These are phyloP conservation scores for Teratosphaeria nubilosa DNA, from an alignment of 2,329 filamentous ascomycete genomes.

Conservation along the genomic window DNA sequence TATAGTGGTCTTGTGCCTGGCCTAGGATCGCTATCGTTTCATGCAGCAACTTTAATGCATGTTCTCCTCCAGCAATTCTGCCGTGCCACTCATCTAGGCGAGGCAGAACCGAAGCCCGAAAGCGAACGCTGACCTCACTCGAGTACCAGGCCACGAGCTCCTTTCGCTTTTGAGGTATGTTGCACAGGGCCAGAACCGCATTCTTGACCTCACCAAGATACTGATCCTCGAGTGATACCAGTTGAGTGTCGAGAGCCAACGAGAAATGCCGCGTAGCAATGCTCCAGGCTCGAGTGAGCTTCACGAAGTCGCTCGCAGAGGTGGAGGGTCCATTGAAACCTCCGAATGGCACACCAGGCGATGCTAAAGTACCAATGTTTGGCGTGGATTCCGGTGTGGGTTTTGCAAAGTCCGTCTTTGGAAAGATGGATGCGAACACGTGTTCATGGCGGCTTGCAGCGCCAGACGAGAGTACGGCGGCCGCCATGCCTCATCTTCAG, in stretches of 20 bases:
- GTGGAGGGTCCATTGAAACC: constrained; percentile 24
- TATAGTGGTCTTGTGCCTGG: constrained; percentile 22
- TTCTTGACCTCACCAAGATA: constrained; percentile 7
- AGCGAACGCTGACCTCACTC: constrained; percentile 34
- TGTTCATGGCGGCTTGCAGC: constrained; percentile 5
- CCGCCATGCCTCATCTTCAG: constrained; percentile 4
- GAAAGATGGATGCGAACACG: constrained; percentile 37
- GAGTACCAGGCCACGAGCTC: constrained; percentile 36
- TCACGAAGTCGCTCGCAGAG: constrained; percentile 23
- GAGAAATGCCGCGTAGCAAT: constrained; percentile 34
- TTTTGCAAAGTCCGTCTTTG: constrained; percentile 31
- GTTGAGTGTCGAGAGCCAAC: constrained; percentile 1
- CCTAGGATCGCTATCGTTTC: constrained; percentile 28
- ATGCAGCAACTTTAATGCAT: constrained; percentile 25
- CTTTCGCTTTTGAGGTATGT: constrained; percentile 11
- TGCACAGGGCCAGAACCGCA: constrained; percentile 8
- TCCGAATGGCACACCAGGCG: constrained; percentile 31
- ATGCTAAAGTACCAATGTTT: constrained; percentile 27
- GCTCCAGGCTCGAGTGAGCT: constrained; percentile 35
- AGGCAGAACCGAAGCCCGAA: constrained; percentile 23
- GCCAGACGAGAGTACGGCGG: not conserved
- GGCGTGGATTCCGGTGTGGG: constrained; percentile 37
- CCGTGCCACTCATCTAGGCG: constrained; percentile 16
- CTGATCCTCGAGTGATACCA: not conserved
- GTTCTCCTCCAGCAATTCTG: constrained; percentile 10